phyloP scores from a whole-genome alignment of 2,329 filamentous ascomycete species.

The Zasmidium angulare region DNA sequence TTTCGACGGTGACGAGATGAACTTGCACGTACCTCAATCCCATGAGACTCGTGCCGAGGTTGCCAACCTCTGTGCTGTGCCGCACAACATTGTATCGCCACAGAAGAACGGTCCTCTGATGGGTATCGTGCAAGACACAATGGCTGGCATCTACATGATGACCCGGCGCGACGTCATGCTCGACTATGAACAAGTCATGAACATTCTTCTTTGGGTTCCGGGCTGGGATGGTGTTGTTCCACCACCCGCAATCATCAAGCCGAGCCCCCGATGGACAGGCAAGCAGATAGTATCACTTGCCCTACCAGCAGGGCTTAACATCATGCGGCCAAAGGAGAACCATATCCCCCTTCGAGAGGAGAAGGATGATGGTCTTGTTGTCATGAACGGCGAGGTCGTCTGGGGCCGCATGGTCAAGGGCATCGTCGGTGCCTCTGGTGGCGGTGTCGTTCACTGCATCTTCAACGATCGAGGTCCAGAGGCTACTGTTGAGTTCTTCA shows the following conservation, averaged over 20 bases:
- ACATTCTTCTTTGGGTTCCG: conserved; percentile 94
- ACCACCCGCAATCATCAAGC: conserved; percentile 89
- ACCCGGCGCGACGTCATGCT: conserved; percentile 90
- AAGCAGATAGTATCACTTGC: conserved; percentile 97
- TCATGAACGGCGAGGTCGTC: conserved; percentile 84
- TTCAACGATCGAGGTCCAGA: conserved; percentile 91
- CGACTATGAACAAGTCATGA: conserved; percentile 89
- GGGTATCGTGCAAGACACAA: conserved; percentile 98
- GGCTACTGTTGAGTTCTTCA: conserved; percentile 90
- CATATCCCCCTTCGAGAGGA: conserved; percentile 30
- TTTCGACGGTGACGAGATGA: conserved; percentile 99
- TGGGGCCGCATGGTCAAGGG: conserved; percentile 93
- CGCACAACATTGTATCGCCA: conserved; percentile 95
- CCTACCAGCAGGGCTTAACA: conserved; percentile 81
- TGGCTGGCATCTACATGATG: conserved; percentile 96
- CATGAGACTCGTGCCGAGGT: conserved; percentile 96
- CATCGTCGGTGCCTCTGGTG: conserved; percentile 82
- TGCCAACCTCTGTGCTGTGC: conserved; percentile 94
- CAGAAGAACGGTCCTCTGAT: conserved; percentile 96
- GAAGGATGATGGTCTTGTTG: conserved; percentile 67
- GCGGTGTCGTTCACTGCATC: conserved; percentile 91
- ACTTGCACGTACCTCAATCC: conserved; percentile 96
- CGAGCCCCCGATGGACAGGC: conserved; percentile 89
- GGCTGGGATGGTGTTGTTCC: conserved; percentile 96
- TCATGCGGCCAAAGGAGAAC: conserved; percentile 46